A percentile compares a stretch with the other conserved stretches of the same genome.
Evolutionary conservation across 2,329 filamentous ascomycete species (phyloP).

Genomic region (Cladosporium sp.): DNA sequence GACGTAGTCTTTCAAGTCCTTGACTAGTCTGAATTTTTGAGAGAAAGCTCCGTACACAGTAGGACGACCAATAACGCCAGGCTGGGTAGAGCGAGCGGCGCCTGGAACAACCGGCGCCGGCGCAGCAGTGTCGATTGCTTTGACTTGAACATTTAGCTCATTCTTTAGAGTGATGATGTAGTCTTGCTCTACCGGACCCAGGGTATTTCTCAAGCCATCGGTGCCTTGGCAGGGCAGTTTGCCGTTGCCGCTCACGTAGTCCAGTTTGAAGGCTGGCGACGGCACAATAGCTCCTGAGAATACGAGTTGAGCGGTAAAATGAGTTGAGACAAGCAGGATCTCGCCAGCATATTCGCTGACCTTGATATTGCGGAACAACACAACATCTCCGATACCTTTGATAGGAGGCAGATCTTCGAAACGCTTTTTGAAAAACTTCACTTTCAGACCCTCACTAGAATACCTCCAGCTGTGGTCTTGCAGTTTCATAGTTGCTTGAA

Average conservation of each 20-base stretch:
- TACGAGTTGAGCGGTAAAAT: conserved; percentile 20
- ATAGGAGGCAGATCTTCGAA: conserved; percentile 35
- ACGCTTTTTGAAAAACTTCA: conserved; percentile 59
- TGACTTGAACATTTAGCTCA: background rate
- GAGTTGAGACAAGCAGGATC: conserved; percentile 23
- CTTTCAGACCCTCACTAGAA: conserved; percentile 23
- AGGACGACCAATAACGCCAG: background rate
- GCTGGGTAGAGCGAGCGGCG: background rate
- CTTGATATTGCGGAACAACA: conserved; percentile 51
- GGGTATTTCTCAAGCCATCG: conserved; percentile 14
- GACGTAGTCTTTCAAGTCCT: conserved; percentile 50
- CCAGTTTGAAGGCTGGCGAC: conserved; percentile 22
- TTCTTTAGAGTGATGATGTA: conserved; percentile 32
- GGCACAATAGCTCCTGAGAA: conserved; percentile 26
- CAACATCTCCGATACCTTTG: conserved; percentile 54
- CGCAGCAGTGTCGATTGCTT: background rate
- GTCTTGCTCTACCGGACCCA: conserved; percentile 25
- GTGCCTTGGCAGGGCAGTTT: conserved; percentile 14
- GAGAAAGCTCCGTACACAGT: background rate
- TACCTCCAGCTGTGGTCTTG: conserved; percentile 30
- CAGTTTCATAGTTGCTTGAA: conserved; percentile 34
- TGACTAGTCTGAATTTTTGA: conserved; percentile 7
- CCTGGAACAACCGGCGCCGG: background rate
- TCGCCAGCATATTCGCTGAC: conserved; percentile 19
- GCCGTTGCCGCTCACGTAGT: conserved; percentile 21